Percentiles rank a stretch among this genome's conserved stretches.
Evolutionary conservation across 495 filamentous ascomycete species (phyloP).

Genomic region (Penicillium paxilli): DNA sequence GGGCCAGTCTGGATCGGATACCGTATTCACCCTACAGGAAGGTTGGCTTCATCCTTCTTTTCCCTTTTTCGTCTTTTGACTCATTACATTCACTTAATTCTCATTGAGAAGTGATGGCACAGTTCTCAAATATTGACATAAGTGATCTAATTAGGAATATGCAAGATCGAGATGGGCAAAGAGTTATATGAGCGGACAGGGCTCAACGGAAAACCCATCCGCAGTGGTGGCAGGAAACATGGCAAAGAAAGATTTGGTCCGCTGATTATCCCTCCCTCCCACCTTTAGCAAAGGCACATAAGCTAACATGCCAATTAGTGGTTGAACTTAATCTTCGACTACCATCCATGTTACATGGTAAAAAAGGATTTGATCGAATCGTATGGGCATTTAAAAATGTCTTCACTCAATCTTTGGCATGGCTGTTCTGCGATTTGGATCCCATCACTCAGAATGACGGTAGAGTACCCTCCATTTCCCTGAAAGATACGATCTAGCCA

Average conservation of each 20-base stretch:
- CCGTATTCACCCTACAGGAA: slow-evolving; percentile 70
- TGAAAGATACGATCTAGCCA: too few relatives aligned
- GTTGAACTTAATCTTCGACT: slow-evolving; percentile 79
- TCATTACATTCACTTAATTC: not conserved
- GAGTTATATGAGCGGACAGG: slow-evolving; percentile 85
- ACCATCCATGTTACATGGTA: slow-evolving; percentile 84
- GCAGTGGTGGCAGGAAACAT: slow-evolving; percentile 59
- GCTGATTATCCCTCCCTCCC: not conserved
- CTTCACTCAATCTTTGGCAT: slow-evolving; percentile 66
- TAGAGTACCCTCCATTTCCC: not conserved
- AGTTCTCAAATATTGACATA: not conserved
- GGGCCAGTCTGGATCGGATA: slow-evolving; percentile 76
- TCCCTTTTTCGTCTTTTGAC: too few relatives aligned
- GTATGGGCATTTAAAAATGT: slow-evolving; percentile 84
- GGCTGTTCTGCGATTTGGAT: slow-evolving; percentile 75
- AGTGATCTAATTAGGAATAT: slow-evolving; percentile 49
- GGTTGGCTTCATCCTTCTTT: too few relatives aligned
- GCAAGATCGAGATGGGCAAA: slow-evolving; percentile 78
- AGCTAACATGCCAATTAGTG: slow-evolving; percentile 45
- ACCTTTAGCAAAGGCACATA: not conserved
- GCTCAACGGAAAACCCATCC: slow-evolving; percentile 70
- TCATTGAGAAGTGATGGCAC: not conserved
- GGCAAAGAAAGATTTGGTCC: slow-evolving; percentile 58
- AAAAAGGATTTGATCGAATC: slow-evolving; percentile 86
- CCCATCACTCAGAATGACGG: slow-evolving; percentile 25